Base-by-base conservation (phyloP, 1,139 yeast species). In the Yamadazyma atmosphaerica region DNA sequence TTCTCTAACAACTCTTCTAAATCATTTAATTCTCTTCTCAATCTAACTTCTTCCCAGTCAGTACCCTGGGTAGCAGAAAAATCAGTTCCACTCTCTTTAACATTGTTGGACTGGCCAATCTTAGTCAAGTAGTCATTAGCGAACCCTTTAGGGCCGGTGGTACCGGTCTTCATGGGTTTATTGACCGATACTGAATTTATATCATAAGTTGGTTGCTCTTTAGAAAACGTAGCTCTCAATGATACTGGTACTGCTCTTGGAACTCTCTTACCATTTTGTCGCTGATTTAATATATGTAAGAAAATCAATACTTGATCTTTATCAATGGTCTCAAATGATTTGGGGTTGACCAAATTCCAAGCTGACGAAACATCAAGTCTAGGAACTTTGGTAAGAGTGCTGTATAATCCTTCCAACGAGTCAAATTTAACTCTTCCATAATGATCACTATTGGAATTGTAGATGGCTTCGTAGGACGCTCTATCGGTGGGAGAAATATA, bases 231-330 rank as follows among this genome's bases (percentile, higher is more conserved):
- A 3, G 97, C 96, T 38, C 96, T 76, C 48, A 94, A 71, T 7
- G 94, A 81, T 1, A 92, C 86, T n/a, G 98, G 98, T 4, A 92
- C 90, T n/a, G 89, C 84, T 42, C 95, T 72, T 29, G 98, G 98
- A 25, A 92, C 81, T 44, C 94, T 72, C 51, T 83, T 83, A 24
- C 96, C 96, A 55, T 83, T 83, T 45, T 88, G 86, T 51, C 97
- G 77, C 61, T 90, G 96, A 61, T 89, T 88, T 52, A 92, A 73
- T 49, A 90, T 88, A 63, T 92, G 98, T 49, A 92, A 71, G 50
- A 87, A 89, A 26, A 87, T 95, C 49, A 89, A 67, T 19, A 89
- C 83, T 60, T 94, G 98, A 62, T 92, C 98, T 54, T 86, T 88
- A 60, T 90, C 98, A 46, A 92, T 88, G 12, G 95, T 83, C 54